A percentile compares a stretch with the other conserved stretches of the same genome.
Conservation (phyloP, 2,329 filamentous ascomycete species). For the Fonsecaea erecta region DNA sequence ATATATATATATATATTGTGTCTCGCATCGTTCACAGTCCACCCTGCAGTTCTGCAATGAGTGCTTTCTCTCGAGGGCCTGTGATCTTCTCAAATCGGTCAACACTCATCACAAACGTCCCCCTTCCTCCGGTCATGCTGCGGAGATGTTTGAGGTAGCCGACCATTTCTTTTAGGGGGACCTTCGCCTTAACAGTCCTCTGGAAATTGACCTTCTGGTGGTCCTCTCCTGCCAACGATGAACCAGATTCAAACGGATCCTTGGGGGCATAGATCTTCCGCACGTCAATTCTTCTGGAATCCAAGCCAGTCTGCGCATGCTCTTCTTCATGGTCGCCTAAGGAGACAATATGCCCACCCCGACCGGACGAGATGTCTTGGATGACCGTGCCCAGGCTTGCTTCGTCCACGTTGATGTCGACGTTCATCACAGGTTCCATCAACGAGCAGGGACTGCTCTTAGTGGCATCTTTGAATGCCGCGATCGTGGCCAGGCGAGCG, state of each 20-base stretch:
- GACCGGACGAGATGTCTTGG: constrained; percentile 75
- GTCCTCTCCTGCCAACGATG: constrained; percentile 38
- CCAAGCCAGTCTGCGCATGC: constrained; percentile 40
- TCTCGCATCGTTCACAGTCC: constrained; percentile 17
- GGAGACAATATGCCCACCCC: constrained; percentile 75
- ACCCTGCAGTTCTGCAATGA: constrained; percentile 54
- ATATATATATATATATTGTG: no score
- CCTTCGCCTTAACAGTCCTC: constrained; percentile 76
- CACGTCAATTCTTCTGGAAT: constrained; percentile 63
- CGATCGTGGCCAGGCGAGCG: constrained; percentile 69
- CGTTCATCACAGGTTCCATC: constrained; percentile 93
- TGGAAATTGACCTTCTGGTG: constrained; percentile 50
- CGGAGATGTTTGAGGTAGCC: constrained; percentile 88
- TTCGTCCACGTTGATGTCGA: constrained; percentile 84
- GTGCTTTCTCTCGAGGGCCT: constrained; percentile 62
- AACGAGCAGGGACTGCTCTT: constrained; percentile 63
- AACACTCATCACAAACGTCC: constrained; percentile 75
- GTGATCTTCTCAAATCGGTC: constrained; percentile 73
- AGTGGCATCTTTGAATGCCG: constrained; percentile 68
- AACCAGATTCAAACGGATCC: constrained; percentile 70
- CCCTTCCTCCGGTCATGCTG: constrained; percentile 83
- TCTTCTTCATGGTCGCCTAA: constrained; percentile 59
- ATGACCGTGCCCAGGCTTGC: constrained; percentile 78
- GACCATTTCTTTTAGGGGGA: constrained; percentile 95
- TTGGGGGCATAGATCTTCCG: constrained; percentile 81